Base-by-base conservation (phyloP, 2,329 filamentous ascomycete genomes). In the Sclerotinia borealis region DNA sequence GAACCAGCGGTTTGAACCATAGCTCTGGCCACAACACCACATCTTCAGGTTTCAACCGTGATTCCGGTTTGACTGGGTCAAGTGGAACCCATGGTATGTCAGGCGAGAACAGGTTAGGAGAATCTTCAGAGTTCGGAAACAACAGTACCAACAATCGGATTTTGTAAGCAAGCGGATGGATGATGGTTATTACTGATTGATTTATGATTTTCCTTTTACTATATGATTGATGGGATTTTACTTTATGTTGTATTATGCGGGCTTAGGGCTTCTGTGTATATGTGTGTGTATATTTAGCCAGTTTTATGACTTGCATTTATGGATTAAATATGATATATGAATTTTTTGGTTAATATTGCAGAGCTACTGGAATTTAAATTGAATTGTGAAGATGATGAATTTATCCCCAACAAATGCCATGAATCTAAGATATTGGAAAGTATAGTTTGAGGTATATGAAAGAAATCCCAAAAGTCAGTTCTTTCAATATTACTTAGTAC, bases 121-220 rank as follows among this genome's bases (percentile, higher is more conserved):
- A 56, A 27, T 62, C 64, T 63, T 66, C 60, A 6, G 64, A 66
- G 9, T 63, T 64, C 56, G 64, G 49, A 22, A 67, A 66, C 29
- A n/a, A n/a, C 25, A 29, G 45, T 58, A 43, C 27, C 54, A 56
- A 56, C 8, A 45, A n/a, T 17, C 39, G 54, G 17, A 8, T 45
- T 25, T 56, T 56, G 37, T 45, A 43, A 31, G 3, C 11, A 11
- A 43, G 19, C 11, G 13, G 13, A n/a, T 22, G 0, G 9, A 56
- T 56, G 27, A 45, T 34, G 19, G 34, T 22, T 11, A 17, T 34
- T 29, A 45, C n/a, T 22, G 29, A n/a, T n/a, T 34, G 50, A 27
- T 22, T 56, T 25, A 56, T 45, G 39, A 56, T 56, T n/a, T n/a
- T n/a, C n/a, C n/a, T n/a, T n/a, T 34, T 22, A 34, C 43, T 43